phyloP scores from a whole-genome alignment of 208 protist genomes.

The Sergeia podlipaevii region DNA sequence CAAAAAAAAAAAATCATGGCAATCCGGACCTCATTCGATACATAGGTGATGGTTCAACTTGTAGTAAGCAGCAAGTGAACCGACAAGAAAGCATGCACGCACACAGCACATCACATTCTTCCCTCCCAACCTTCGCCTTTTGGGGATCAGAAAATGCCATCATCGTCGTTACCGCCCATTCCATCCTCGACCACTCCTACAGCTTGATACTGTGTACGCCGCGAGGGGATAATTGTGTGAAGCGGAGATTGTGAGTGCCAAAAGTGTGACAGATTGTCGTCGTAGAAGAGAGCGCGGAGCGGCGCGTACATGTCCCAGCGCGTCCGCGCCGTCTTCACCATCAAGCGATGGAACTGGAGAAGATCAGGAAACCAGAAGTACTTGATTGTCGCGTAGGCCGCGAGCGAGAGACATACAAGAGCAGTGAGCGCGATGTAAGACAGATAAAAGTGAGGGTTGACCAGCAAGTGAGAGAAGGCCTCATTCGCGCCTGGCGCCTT shows the following conservation, averaged over 20 bases:
- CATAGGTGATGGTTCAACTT: too few relatives aligned
- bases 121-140: too few relatives aligned
- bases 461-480: conserved; percentile 49
- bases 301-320: neutral
- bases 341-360: conserved; percentile 51
- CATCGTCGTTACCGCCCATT: conserved; percentile 4
- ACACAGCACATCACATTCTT: too few relatives aligned
- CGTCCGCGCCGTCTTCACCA: conserved; percentile 1
- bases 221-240: conserved; percentile 21
- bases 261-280: conserved; percentile 51
- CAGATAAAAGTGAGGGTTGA: conserved; percentile 54
- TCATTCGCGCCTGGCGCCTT: conserved; percentile 22
- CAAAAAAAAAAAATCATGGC: conserved; percentile 5
- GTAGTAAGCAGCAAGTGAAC: too few relatives aligned
- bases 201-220: conserved; percentile 6
- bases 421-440: conserved; percentile 36
- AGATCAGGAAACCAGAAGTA: conserved; percentile 58
- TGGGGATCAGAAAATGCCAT: too few relatives aligned
- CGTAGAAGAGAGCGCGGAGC: conserved; percentile 29
- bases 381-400: conserved; percentile 50
- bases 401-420: conserved; percentile 34
- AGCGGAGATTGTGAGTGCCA: conserved; percentile 44
- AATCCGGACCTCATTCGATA: neutral
- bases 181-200: neutral
- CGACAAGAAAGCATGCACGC: too few relatives aligned